These are phyloP conservation scores for Coprinopsis sp. DNA, from an alignment of 768 basidiomycete genomes.

Conservation along the genomic window DNA sequence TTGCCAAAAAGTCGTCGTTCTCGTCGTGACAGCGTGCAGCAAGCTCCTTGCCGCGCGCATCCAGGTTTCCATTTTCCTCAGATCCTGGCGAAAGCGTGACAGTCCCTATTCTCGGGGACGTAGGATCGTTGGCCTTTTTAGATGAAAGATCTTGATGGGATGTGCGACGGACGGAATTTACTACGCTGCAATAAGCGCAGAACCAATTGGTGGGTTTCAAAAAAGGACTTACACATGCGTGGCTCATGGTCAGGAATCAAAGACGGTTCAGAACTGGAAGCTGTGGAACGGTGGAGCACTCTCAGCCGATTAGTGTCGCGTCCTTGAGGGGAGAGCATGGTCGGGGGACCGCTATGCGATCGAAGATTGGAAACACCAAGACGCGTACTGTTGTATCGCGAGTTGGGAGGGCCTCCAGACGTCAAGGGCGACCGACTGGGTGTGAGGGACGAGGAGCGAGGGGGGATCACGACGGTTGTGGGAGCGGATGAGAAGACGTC, in stretches of 20 bases:
- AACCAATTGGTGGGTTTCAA: slow-evolving; percentile 11
- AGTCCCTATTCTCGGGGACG: slow-evolving; percentile 42
- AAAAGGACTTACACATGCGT: slow-evolving; percentile 39
- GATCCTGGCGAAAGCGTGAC: slow-evolving; percentile 38
- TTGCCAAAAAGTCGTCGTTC: slow-evolving; percentile 76
- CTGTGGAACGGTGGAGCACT: slow-evolving; percentile 65
- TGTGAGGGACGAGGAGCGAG: slow-evolving; percentile 47
- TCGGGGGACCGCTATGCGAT: slow-evolving; percentile 5
- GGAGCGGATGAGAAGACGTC: slow-evolving; percentile 13
- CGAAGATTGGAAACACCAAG: neutral
- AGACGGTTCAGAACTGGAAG: slow-evolving; percentile 82
- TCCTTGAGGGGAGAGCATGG: slow-evolving; percentile 5
- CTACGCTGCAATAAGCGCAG: slow-evolving; percentile 1
- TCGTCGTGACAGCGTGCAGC: slow-evolving; percentile 82
- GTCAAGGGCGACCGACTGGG: slow-evolving; percentile 28
- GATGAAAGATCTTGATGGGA: slow-evolving; percentile 53
- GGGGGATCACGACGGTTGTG: slow-evolving; percentile 39
- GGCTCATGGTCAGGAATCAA: slow-evolving; percentile 54
- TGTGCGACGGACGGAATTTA: slow-evolving; percentile 20
- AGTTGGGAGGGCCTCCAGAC: slow-evolving; percentile 21
- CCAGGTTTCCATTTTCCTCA: slow-evolving; percentile 51
- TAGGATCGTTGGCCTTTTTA: slow-evolving; percentile 37
- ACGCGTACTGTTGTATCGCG: slow-evolving; percentile 3
- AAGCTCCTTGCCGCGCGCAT: slow-evolving; percentile 61
- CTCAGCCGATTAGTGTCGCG: slow-evolving; percentile 41